These are phyloP conservation scores for Exsudoporus floridanus DNA, from an alignment of 1,284 basidiomycete species.

Conservation along the genomic window DNA sequence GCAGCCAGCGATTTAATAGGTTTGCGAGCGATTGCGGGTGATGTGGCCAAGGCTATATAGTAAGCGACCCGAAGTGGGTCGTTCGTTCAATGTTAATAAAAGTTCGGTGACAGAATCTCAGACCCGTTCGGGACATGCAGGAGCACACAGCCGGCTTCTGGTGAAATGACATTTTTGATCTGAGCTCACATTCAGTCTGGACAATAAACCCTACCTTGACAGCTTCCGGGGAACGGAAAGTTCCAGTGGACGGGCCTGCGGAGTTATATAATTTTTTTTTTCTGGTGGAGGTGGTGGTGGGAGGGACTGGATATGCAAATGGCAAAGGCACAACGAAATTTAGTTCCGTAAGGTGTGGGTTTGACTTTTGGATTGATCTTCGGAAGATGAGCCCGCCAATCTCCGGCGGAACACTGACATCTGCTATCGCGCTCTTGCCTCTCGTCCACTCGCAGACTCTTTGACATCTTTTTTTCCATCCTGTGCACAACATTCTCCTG, in stretches of 20 bases:
- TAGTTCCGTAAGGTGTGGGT: conserved; percentile 36
- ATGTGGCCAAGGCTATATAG: conserved; percentile 32
- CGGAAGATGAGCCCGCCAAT: conserved; percentile 33
- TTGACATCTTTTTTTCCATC: no score
- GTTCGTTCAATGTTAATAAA: conserved; percentile 28
- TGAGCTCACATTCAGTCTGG: conserved; percentile 28
- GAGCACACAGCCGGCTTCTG: conserved; percentile 25
- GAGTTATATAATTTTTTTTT: conserved; percentile 15
- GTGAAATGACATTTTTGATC: conserved; percentile 29
- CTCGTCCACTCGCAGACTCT: no score
- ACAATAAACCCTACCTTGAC: conserved; percentile 34
- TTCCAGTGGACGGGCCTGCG: conserved; percentile 31
- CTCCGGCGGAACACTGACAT: conserved; percentile 29
- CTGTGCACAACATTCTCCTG: no score
- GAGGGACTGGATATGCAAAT: conserved; percentile 17
- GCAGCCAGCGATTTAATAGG: conserved; percentile 25
- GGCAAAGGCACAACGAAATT: conserved; percentile 30
- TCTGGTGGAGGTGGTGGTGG: conserved; percentile 1
- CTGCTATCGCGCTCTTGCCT: no score
- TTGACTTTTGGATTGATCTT: conserved; percentile 40
- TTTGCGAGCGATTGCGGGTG: conserved; percentile 20
- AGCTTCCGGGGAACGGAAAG: conserved; percentile 27
- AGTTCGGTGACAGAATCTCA: conserved; percentile 30
- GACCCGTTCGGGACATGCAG: conserved; percentile 30
- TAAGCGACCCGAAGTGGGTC: conserved; percentile 32